Percentiles rank a stretch among this genome's conserved stretches.
Evolutionary conservation across 1,284 basidiomycete species (phyloP).

Genomic region (Coniferiporia weirii): DNA sequence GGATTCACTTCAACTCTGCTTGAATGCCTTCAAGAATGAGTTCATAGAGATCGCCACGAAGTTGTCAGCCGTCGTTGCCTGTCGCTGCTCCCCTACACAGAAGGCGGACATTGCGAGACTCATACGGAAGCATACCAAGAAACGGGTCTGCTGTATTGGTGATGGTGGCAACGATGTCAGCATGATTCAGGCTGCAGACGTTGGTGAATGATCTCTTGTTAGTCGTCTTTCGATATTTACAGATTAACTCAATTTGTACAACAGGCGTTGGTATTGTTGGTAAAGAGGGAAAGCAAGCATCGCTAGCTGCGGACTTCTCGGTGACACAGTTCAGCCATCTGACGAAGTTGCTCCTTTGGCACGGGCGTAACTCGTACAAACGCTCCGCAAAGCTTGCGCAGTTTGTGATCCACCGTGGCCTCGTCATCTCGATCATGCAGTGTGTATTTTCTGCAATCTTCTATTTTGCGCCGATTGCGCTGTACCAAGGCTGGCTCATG

Average conservation of each 20-base stretch:
- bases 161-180: constrained; percentile 95
- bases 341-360: constrained; percentile 94
- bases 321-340: constrained; percentile 94
- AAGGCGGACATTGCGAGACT: constrained; percentile 96
- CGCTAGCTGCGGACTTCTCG: constrained; percentile 95
- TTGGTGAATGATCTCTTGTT: constrained; percentile 54
- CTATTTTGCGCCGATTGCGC: constrained; percentile 97
- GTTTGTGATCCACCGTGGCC: constrained; percentile 96
- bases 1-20: constrained; percentile 89
- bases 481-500: constrained; percentile 98
- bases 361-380: constrained; percentile 96
- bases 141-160: constrained; percentile 96
- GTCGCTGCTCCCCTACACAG: constrained; percentile 97
- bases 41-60: constrained; percentile 97
- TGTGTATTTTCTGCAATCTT: constrained; percentile 97
- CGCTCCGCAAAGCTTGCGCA: constrained; percentile 97
- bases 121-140: constrained; percentile 86
- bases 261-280: constrained; percentile 95
- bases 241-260: constrained; percentile 3
- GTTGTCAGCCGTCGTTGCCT: constrained; percentile 93
- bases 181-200: constrained; percentile 94
- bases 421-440: constrained; percentile 98
- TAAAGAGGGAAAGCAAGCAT: constrained; percentile 98
- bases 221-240: not conserved
- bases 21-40: constrained; percentile 86